Evolutionary conservation across 768 basidiomycete species (phyloP).

Genomic region (Hygrophoropsis aurantiaca): DNA sequence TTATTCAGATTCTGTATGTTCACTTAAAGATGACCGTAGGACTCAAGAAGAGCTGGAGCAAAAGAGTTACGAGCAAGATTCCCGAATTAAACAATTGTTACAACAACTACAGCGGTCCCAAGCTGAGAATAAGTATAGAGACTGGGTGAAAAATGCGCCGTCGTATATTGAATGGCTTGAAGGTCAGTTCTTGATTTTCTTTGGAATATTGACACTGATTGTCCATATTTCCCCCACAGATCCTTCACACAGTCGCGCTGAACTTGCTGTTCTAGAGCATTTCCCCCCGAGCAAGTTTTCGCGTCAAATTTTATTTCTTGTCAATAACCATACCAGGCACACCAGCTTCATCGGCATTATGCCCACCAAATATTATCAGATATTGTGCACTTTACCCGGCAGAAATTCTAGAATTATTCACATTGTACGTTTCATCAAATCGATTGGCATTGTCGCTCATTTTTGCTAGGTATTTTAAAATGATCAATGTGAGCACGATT

Average conservation of each 20-base stretch:
- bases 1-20: not conserved
- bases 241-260: not conserved
- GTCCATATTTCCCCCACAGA: not conserved
- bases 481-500: conserved; percentile 45
- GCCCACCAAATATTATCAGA: conserved; percentile 46
- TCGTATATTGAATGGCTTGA: conserved; percentile 5
- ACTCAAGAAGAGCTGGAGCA: conserved; percentile 56
- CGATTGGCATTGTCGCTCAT: not conserved
- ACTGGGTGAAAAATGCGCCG: conserved; percentile 38
- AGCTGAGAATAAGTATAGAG: conserved; percentile 39
- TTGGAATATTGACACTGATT: not conserved
- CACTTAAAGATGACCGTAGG: conserved; percentile 24
- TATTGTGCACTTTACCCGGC: conserved; percentile 49
- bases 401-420: conserved; percentile 52
- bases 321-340: conserved; percentile 1
- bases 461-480: conserved; percentile 46
- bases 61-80: conserved; percentile 44
- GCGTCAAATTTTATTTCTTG: not conserved
- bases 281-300: conserved; percentile 4
- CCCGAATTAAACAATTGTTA: conserved; percentile 45
- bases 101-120: conserved; percentile 42
- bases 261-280: not conserved
- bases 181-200: no score
- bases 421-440: conserved; percentile 39
- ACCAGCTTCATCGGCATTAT: conserved; percentile 13